phyloP scores from a whole-genome alignment of 306 rosid species.

The Pyrus pyrifolia region DNA sequence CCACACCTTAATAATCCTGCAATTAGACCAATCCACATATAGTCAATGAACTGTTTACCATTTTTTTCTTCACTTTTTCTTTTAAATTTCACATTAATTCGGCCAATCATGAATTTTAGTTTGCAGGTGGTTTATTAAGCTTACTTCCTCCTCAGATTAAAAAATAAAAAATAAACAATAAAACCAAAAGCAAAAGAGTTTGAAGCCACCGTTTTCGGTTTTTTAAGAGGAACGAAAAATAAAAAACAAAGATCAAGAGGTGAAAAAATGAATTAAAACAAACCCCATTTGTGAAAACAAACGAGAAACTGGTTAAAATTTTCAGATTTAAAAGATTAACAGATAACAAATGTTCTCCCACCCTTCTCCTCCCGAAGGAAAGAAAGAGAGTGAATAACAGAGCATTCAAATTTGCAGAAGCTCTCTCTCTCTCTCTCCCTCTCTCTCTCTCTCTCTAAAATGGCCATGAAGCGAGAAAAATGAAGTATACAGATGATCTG shows the following conservation, averaged over 20 bases:
- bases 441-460: not conserved
- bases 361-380: not conserved
- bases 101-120: not conserved
- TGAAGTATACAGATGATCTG: not conserved
- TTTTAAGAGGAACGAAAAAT: not conserved
- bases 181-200: not conserved
- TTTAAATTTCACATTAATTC: not conserved
- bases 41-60: not conserved
- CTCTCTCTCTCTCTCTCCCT: conserved; percentile 1
- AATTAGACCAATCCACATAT: conserved; percentile 4
- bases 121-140: not conserved
- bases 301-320: not conserved
- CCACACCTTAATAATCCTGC: conserved; percentile 91
- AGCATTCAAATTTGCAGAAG: not conserved
- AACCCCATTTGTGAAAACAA: not conserved
- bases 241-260: not conserved
- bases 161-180: not conserved
- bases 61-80: too few species aligned
- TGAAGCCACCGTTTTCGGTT: not conserved
- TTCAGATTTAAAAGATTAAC: not conserved
- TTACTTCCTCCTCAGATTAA: not conserved
- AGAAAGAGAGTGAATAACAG: not conserved
- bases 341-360: not conserved
- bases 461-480: not conserved
- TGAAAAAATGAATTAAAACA: not conserved